These are phyloP conservation scores for Mallotus japonicus DNA, from an alignment of 441 rosid species.

Conservation along the genomic window DNA sequence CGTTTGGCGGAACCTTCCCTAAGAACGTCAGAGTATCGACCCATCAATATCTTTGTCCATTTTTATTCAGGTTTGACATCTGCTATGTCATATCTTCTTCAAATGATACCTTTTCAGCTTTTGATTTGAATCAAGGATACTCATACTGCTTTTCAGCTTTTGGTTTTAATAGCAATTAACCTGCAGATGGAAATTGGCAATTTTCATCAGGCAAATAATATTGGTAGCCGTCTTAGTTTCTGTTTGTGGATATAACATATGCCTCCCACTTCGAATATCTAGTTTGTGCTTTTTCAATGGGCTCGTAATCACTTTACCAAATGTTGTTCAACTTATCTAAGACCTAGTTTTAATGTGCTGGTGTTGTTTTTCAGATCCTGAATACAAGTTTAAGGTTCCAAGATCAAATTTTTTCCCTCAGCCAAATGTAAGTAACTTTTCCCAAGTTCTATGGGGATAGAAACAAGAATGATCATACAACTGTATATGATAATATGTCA, in stretches of 20 bases:
- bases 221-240: not conserved
- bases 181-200: too few relatives aligned
- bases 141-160: too few relatives aligned
- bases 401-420: conserved; percentile 84
- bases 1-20: conserved; percentile 62
- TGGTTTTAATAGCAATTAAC: too few relatives aligned
- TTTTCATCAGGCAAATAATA: too few relatives aligned
- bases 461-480: too few relatives aligned
- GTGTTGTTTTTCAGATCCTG: conserved; percentile 60
- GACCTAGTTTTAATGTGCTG: conserved; percentile 11
- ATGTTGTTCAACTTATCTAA: conserved; percentile 5
- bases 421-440: conserved; percentile 64
- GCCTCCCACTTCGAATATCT: not conserved
- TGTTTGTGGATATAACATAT: not conserved
- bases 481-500: too few relatives aligned
- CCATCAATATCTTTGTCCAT: conserved; percentile 69
- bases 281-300: not conserved
- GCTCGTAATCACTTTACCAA: not conserved
- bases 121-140: too few relatives aligned
- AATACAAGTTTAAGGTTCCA: conserved; percentile 70
- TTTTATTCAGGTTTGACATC: conserved; percentile 68
- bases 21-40: conserved; percentile 69
- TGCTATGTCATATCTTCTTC: conserved; percentile 8
- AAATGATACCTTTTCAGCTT: not conserved
- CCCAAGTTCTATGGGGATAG: not conserved